phyloP scores from a whole-genome alignment of 2,329 filamentous ascomycete genomes.

The Clonostachys rosea region DNA sequence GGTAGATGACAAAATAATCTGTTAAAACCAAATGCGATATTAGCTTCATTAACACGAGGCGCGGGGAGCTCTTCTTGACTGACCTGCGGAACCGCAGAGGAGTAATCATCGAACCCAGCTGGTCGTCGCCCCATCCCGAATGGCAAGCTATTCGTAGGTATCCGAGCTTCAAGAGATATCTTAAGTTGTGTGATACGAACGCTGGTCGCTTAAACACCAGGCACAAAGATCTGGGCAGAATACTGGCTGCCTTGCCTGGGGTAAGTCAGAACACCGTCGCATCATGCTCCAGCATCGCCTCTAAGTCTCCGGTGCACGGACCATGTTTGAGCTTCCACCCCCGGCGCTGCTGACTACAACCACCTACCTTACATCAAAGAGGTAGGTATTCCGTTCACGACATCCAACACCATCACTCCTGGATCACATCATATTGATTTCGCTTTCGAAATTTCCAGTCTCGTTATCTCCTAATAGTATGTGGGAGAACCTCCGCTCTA shows the following conservation, averaged over 20 bases:
- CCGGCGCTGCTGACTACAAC: too few species aligned
- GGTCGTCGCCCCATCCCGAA: slow-evolving; percentile 38
- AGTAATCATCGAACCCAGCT: slow-evolving; percentile 40
- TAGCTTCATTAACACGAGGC: neutral
- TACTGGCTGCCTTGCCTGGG: neutral
- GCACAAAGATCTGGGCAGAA: neutral
- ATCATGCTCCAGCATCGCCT: too few species aligned
- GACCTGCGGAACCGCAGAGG: slow-evolving; percentile 39
- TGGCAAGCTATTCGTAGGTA: neutral
- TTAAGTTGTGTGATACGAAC: neutral
- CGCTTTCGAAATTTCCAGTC: too few species aligned
- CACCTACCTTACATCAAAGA: too few species aligned
- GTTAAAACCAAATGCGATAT: slow-evolving; percentile 3
- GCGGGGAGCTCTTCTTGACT: slow-evolving; percentile 9
- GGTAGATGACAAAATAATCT: slow-evolving; percentile 91
- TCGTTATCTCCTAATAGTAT: too few species aligned
- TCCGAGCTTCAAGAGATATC: neutral
- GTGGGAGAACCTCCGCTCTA: too few species aligned
- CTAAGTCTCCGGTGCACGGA: too few species aligned
- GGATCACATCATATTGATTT: too few species aligned
- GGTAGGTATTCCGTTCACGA: too few species aligned
- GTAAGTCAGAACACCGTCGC: neutral
- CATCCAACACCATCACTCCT: too few species aligned
- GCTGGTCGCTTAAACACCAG: neutral
- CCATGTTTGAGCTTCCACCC: too few species aligned